Base-by-base conservation (phyloP, 1,139 yeast species). In the Zhuliangozyma blackwelliae region DNA sequence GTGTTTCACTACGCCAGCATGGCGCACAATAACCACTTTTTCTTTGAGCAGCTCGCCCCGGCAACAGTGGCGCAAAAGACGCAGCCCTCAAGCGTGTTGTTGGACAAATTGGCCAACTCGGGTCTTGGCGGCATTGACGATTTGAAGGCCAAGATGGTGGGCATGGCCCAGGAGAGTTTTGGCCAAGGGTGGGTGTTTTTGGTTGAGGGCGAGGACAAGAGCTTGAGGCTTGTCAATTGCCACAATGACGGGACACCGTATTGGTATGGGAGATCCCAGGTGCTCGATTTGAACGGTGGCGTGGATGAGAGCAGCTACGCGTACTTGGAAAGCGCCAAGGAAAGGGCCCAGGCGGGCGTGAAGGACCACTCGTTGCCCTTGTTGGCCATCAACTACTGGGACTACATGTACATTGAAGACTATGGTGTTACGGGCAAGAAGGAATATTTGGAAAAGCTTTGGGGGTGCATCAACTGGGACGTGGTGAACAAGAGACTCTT, bases 231-330 rank as follows among this genome's bases (percentile, higher is more conserved):
- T 25, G 54, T 84, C 41, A 69, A 77, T 37, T 73, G 89, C 48
- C 79, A 85, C 60, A 82, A 87, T 55, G 92, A 94, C 46, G 98
- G 98, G 35, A 79, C 97, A 1, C 97, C 98, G 21, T 87, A 86
- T 57, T 79, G 79, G 50, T 79, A 77, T 55, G 82, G 84, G 29
- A 80, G 90, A 50, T 77, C 82, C 53, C 95, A 88, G 63, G 59
- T 75, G 5, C 61, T 81, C 34, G 97, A 90, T 57, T 68, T 92
- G 52, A 88, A 85, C 58, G 81, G 84, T 10, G 79, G 86, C 10
- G 71, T 84, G 27, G 76, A 72, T 40, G 75, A 75, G 42, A 64
- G 63, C 5, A 79, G 76, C 44, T 79, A 61, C 48, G 69, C 71
- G 31, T 60, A 61, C 37, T 63, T 81, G 49, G 62, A 67, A 31